Conservation (phyloP, 2,329 filamentous ascomycete genomes). For the Aspergillus chevalieri region DNA sequence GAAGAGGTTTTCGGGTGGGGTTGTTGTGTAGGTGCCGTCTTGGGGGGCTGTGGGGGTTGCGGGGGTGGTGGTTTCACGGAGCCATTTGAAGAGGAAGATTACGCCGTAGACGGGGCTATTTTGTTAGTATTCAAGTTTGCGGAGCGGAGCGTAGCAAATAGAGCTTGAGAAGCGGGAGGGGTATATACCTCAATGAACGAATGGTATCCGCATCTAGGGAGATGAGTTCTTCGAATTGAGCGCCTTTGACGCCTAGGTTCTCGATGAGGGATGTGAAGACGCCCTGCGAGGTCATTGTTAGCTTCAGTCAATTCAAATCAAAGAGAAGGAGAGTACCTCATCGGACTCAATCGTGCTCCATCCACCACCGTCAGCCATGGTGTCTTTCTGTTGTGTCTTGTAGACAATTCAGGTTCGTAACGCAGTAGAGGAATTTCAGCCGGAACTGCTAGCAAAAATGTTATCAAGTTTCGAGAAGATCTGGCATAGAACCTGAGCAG, state of each 20-base stretch:
- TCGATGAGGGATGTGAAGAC: slow-evolving; percentile 97
- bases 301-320: slow-evolving; percentile 4
- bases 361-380: slow-evolving; percentile 61
- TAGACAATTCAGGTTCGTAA: too few relatives aligned
- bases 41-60: slow-evolving; percentile 60
- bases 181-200: slow-evolving; percentile 36
- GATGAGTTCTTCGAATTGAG: slow-evolving; percentile 95
- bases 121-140: slow-evolving; percentile 4
- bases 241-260: slow-evolving; percentile 80
- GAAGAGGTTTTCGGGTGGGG: slow-evolving; percentile 71
- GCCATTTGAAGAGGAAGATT: slow-evolving; percentile 96
- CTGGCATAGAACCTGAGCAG: not conserved
- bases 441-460: too few relatives aligned
- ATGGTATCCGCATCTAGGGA: slow-evolving; percentile 68
- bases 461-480: too few relatives aligned
- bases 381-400: slow-evolving; percentile 20
- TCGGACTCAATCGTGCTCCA: slow-evolving; percentile 99
- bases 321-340: slow-evolving; percentile 54
- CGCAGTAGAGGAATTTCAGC: too few relatives aligned
- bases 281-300: slow-evolving; percentile 49
- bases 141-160: not conserved
- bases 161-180: not conserved
- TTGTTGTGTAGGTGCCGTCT: slow-evolving; percentile 75
- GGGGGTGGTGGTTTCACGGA: slow-evolving; percentile 48
- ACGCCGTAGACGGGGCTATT: slow-evolving; percentile 78